A percentile compares a stretch with the other conserved stretches of the same genome.
Conservation (phyloP, 305 asterid genomes). For the Coffea humblotiana region DNA sequence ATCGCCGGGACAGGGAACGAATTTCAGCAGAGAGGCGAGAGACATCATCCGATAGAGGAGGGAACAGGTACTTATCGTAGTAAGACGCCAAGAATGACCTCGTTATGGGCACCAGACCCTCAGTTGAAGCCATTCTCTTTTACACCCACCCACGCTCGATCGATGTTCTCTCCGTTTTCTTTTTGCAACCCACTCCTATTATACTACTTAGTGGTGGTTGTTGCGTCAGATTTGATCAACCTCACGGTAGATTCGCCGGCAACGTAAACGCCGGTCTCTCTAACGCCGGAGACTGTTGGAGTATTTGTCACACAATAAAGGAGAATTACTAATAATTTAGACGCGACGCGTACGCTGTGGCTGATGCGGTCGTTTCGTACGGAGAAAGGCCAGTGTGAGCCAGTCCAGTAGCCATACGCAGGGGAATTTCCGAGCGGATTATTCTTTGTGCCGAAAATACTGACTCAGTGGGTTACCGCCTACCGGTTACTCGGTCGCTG, state of each 20-base stretch:
- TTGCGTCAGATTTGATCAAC: not conserved
- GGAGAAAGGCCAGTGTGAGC: no score
- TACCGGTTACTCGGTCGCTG: no score
- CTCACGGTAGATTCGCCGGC: not conserved
- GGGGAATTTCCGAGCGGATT: constrained; percentile 2
- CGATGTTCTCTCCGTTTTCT: no score
- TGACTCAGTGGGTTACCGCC: not conserved
- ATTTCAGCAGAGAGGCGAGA: constrained; percentile 65
- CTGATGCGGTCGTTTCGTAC: not conserved
- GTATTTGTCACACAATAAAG: not conserved
- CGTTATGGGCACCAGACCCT: constrained; percentile 91
- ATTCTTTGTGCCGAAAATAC: constrained; percentile 5
- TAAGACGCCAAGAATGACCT: constrained; percentile 78
- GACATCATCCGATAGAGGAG: constrained; percentile 67
- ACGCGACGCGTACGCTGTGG: not conserved
- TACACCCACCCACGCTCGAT: no score
- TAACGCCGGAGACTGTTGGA: not conserved
- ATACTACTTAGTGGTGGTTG: not conserved
- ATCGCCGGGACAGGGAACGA: constrained; percentile 54
- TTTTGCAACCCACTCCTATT: no score
- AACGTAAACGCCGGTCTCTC: constrained; percentile 4
- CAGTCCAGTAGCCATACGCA: no score
- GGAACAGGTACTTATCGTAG: constrained; percentile 72
- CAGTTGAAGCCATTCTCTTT: constrained; percentile 66
- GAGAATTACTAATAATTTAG: not conserved